A percentile compares a stretch with the other conserved stretches of the same genome.
phyloP scores from a whole-genome alignment of 768 basidiomycete species.

The Lenzites betulinus region DNA sequence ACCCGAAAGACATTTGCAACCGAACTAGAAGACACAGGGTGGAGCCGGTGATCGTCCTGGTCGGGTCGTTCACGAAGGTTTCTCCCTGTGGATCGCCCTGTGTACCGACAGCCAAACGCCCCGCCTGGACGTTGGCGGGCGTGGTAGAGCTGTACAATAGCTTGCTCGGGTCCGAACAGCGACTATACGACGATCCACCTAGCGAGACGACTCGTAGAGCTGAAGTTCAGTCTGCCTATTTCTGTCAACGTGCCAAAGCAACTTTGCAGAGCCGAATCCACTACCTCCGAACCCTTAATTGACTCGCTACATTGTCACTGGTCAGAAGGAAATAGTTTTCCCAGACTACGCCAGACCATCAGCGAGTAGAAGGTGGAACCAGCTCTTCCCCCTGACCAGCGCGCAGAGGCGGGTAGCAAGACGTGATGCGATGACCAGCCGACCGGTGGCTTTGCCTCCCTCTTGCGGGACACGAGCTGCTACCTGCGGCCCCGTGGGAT shows the following conservation, averaged over 20 bases:
- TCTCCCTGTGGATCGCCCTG: neutral
- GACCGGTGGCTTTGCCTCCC: neutral
- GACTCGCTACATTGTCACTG: slow-evolving; percentile 3
- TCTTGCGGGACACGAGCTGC: neutral
- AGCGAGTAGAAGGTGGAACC: neutral
- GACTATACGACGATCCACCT: neutral
- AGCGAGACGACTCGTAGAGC: neutral
- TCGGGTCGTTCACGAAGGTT: neutral
- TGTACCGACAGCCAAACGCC: no score
- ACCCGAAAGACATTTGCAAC: no score
- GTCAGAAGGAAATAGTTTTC: neutral
- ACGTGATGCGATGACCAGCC: neutral
- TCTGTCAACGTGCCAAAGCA: neutral
- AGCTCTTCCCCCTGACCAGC: neutral
- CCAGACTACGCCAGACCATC: neutral
- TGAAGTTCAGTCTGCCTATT: neutral
- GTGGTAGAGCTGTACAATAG: neutral
- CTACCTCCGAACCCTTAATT: neutral
- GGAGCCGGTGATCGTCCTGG: no score
- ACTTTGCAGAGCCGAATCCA: neutral
- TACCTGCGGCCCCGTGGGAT: slow-evolving; percentile 2
- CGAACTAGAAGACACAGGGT: no score
- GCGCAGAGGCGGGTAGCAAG: neutral
- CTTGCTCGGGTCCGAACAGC: neutral
- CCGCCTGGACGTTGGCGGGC: no score